Base-by-base conservation (phyloP, 257 asterid genomes). In the Lycium ferocissimum region DNA sequence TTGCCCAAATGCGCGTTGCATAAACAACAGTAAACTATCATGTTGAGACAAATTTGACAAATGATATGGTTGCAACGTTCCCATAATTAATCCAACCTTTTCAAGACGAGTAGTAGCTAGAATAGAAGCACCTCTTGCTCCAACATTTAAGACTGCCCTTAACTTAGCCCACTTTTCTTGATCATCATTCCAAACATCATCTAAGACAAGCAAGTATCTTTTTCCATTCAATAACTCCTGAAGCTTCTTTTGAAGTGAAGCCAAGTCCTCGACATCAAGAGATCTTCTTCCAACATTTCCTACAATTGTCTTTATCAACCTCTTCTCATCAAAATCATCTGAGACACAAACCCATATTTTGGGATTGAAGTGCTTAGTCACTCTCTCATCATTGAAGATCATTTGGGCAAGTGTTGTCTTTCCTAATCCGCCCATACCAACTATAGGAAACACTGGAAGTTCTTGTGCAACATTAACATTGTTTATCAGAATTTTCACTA, bases 181-280 rank as follows among this genome's bases (percentile, higher is more conserved):
- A 9, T 87, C 38, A 0, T 83, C 88, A n/a, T 89, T 82, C 91
- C 91, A 90, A 1, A 90, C 90, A 87, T 90, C 91, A 67, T 89
- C 90, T 53, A 88, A 20, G 9, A 88, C 86, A 0, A 90, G 35
- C 69, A 90, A 83, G 26, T 84, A 89, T 13, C 78, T 84, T 62
- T 89, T 87, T 9, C 81, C 80, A 33, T 61, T 59, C 72, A 88
- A 9, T 80, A 83, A 79, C 38, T 90, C 65, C 13, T 5, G 35
- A 4, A 89, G 88, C 20, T 79, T 45, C 3, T 84, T 61, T 7
- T 83, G 87, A 33, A 85, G 20, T 3, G 89, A 11, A 84, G 85
- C 91, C 67, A 86, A 53, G 8, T 62, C 18, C 53, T 2, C 14
- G 14, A 54, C 61, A 67, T 45, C 76, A 0, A 86, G 38, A 1